A percentile compares a stretch with the other conserved stretches of the same genome.
phyloP scores from a whole-genome alignment of 2,329 filamentous ascomycete genomes.

The Verticillium tricorpus region DNA sequence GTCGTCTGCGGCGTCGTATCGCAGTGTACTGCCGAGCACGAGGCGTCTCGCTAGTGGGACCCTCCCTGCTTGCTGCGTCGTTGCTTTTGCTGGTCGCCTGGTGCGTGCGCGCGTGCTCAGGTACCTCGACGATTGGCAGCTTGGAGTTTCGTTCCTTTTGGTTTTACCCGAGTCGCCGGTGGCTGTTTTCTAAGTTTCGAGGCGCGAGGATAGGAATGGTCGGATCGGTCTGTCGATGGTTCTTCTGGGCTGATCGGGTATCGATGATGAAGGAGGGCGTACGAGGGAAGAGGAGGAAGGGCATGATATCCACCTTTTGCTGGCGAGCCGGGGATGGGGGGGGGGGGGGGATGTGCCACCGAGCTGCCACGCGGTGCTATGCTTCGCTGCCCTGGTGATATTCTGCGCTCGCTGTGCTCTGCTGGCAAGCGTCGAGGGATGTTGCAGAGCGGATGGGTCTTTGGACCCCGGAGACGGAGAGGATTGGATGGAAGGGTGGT shows the following conservation, averaged over 20 bases:
- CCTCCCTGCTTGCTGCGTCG: background rate
- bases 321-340: background rate
- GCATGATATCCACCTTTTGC: background rate
- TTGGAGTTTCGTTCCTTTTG: background rate
- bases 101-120: background rate
- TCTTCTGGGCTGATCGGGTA: background rate
- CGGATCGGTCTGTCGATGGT: background rate
- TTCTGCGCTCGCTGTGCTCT: too few species aligned
- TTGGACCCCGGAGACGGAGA: too few species aligned
- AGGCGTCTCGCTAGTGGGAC: background rate
- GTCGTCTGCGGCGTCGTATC: background rate
- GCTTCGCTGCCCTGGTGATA: background rate
- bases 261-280: background rate
- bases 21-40: background rate
- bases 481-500: too few species aligned
- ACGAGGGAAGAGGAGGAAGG: background rate
- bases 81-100: background rate
- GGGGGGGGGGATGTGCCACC: background rate
- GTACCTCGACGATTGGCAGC: background rate
- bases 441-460: too few species aligned
- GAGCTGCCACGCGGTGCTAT: background rate
- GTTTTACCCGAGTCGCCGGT: background rate
- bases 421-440: too few species aligned
- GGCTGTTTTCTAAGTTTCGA: background rate
- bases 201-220: background rate